Evolutionary conservation across 2,329 filamentous ascomycete genomes (phyloP).

Genomic region (Dactylella cylindrospora): DNA sequence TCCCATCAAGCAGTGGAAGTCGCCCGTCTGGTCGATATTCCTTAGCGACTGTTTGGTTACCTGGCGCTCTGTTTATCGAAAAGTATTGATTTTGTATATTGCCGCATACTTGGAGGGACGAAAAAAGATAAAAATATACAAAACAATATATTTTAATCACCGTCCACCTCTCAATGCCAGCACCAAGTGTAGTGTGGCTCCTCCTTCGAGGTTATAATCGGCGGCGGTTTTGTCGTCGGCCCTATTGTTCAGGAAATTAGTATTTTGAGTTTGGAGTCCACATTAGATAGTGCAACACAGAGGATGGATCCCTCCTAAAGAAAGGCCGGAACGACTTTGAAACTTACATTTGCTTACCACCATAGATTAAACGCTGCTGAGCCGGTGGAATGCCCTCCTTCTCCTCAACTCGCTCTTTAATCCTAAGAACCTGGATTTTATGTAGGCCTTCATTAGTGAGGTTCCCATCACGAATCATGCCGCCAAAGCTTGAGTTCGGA

Average conservation of each 20-base stretch:
- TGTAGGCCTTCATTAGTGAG: neutral
- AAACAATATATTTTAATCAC: too few relatives aligned
- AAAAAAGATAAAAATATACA: too few relatives aligned
- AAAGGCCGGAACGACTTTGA: neutral
- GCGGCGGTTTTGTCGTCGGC: conserved; percentile 88
- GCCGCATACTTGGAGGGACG: too few relatives aligned
- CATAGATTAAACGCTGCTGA: conserved; percentile 93
- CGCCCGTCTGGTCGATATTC: too few relatives aligned
- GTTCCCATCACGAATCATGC: neutral
- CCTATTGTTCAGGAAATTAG: conserved; percentile 58
- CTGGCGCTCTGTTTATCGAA: too few relatives aligned
- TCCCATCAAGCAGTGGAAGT: too few relatives aligned
- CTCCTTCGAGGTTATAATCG: conserved; percentile 88
- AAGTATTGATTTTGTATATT: too few relatives aligned
- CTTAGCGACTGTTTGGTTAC: too few relatives aligned
- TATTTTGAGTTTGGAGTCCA: too few relatives aligned
- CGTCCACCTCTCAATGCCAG: conserved; percentile 83
- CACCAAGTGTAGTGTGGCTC: conserved; percentile 91
- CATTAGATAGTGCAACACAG: too few relatives aligned
- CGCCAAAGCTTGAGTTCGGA: neutral
- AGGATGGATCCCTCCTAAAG: too few relatives aligned
- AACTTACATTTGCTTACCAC: conserved; percentile 93
- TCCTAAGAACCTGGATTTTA: conserved; percentile 73
- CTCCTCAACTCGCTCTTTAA: conserved; percentile 99
- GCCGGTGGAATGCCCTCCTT: conserved; percentile 98